Base-by-base conservation (phyloP, 1,284 basidiomycete genomes). In the Moniliophthora roreri region DNA sequence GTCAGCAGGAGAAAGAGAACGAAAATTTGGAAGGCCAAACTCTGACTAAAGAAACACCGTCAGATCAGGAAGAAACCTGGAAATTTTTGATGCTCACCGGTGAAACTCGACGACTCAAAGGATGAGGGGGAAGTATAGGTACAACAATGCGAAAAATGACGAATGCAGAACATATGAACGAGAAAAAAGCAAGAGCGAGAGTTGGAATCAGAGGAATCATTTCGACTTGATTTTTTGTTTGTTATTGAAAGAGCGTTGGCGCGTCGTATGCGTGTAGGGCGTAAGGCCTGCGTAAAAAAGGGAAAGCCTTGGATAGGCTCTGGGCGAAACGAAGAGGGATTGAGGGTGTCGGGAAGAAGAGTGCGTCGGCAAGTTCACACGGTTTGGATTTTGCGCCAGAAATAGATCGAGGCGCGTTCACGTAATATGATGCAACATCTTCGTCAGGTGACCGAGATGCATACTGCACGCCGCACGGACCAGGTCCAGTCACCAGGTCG, bases 91-190 rank as follows among this genome's bases (percentile, higher is more conserved):
- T 41, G 76, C 82, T 57, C 64, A 88, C 86, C 48, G 84, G 84
- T 66, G 81, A 75, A 63, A 85, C 83, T 62, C 82, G 82, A 71
- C 79, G 79, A 69, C 83, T 87, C 64, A 88, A 73, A 39, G 85
- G 83, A 62, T 82, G 78, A 52, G 84, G 82, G 36, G 85, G 86
- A 53, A 89, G 67, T 64, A 88, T 82, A 55, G 87, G 85, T 63
- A 87, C 74, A 61, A 87, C 64, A 64, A 86, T 83, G 63, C 84
- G 82, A 62, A 89, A 78, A 69, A 89, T 81, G 62, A 88, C 78
- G 63, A 87, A 87, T 62, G 77, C 81, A 52, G 87, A 89, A 64
- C 76, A 79, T 62, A 82, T 65, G 69, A 89, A 85, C 48, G 87
- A 89, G 60, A 86, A 56, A 63, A 89, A 77, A 66, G 81, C 79